Base-by-base conservation (phyloP, 306 rosid species). In the Inga leiocalycina region DNA sequence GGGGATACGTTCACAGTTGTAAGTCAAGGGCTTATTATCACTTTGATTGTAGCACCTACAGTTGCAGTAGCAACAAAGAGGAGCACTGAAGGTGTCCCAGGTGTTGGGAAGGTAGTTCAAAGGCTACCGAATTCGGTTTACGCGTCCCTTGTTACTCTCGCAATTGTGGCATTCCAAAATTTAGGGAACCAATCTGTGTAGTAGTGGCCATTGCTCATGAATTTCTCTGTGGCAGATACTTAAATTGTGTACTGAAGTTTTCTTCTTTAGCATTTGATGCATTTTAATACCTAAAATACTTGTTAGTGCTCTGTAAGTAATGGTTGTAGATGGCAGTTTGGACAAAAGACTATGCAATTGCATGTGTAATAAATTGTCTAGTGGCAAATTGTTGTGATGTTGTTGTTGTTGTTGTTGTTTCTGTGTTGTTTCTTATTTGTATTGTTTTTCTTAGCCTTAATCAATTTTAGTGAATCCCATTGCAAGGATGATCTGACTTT, bases 71-170 rank as follows among this genome's bases (percentile, higher is more conserved):
- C 89, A 17, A 96, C 99, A 37, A 96, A 96, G 89, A 90, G 19
- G 78, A 89, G 94, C n/a, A 96, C 98, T 0, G 98, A 94, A 83
- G 97, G 98, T 16, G 90, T 96, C 62, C 98, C 99, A 0, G 91
- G 90, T 22, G 88, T 94, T 78, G 98, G 98, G 80, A 92, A 70
- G 88, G 67, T 91, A 22, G 97, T 96, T 67, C 91, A 92, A 59
- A 90, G 69, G 82, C 34, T 96, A 37, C 99, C 98, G 1, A 81
- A 82, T 89, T 86, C 98, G 27, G 71, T 91, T 46, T 96, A 92
- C 74, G 99, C 98, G 30, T 84, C 94, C 72, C 84, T 90, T 37
- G 81, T 94, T 52, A 91, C 98, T 79, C 79, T 92, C 61, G 90
- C 85, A 5, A 90, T 81, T 30, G 76, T 94, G 76, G 41, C 85